phyloP scores from a whole-genome alignment of 148 eudicot genomes.

The Amaranthus palmeri region DNA sequence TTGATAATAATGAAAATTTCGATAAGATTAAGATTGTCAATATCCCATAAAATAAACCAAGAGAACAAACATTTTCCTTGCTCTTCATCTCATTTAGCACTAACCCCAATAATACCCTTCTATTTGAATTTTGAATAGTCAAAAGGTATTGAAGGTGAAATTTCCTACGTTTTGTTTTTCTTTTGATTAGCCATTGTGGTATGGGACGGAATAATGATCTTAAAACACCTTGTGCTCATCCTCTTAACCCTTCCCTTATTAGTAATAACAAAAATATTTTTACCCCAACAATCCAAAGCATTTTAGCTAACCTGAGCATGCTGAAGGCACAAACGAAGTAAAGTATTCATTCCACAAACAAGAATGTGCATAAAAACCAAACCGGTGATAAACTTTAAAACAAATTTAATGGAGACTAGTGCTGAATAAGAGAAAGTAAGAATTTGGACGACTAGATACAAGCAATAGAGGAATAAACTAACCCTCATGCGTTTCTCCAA shows the following conservation, averaged over 20 bases:
- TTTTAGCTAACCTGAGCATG: background rate
- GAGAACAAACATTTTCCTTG: background rate
- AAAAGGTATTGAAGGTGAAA: background rate
- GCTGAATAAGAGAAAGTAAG: background rate
- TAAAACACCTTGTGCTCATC: background rate
- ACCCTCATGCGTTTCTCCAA: conserved; percentile 98
- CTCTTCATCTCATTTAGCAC: background rate
- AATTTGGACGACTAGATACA: background rate
- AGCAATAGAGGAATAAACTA: conserved; percentile 21
- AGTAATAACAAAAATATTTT: background rate
- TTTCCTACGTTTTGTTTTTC: too few relatives aligned
- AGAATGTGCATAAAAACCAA: background rate
- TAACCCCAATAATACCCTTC: background rate
- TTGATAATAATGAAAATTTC: background rate
- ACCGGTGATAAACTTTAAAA: background rate
- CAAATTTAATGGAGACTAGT: background rate
- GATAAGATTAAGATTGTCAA: background rate
- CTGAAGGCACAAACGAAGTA: background rate
- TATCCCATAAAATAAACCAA: background rate
- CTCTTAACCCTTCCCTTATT: background rate
- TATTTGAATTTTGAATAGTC: background rate
- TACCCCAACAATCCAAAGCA: background rate
- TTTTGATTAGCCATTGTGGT: background rate
- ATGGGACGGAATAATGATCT: background rate
- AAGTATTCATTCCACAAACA: background rate